Evolutionary conservation across 2,329 filamentous ascomycete species (phyloP).

Genomic region (Decorospora gaudefroyi): DNA sequence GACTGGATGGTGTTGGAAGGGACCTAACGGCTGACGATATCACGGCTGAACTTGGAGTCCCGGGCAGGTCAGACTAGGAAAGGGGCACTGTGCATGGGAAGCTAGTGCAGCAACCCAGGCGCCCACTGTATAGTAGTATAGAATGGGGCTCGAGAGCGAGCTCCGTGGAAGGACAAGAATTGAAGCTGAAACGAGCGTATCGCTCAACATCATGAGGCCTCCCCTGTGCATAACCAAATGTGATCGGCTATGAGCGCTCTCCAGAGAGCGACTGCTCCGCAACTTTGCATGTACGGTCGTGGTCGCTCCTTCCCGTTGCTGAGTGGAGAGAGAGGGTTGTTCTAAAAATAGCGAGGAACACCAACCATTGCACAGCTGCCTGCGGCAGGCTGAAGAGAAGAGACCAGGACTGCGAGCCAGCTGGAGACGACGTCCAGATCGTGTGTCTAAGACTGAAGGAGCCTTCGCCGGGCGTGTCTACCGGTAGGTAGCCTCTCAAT

Average conservation of each 20-base stretch:
- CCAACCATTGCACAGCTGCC: slow-evolving; percentile 15
- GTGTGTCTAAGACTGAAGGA: slow-evolving; percentile 20
- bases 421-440: slow-evolving; percentile 16
- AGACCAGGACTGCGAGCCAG: slow-evolving; percentile 18
- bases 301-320: slow-evolving; percentile 12
- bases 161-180: slow-evolving; percentile 23
- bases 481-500: slow-evolving; percentile 22
- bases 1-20: slow-evolving; percentile 34
- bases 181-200: slow-evolving; percentile 33
- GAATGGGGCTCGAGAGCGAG: slow-evolving; percentile 26
- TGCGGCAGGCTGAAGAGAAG: slow-evolving; percentile 19
- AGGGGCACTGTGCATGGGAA: slow-evolving; percentile 28
- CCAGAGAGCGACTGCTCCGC: slow-evolving; percentile 2
- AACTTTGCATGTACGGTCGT: slow-evolving; percentile 9
- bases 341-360: slow-evolving; percentile 28
- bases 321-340: slow-evolving; percentile 11
- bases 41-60: slow-evolving; percentile 18
- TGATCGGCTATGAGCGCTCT: slow-evolving; percentile 23
- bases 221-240: slow-evolving; percentile 19
- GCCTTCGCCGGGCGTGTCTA: slow-evolving; percentile 17
- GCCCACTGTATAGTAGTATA: slow-evolving; percentile 39
- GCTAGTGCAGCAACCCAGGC: slow-evolving; percentile 45
- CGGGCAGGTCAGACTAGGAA: slow-evolving; percentile 23
- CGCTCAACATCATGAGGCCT: slow-evolving; percentile 25
- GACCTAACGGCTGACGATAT: slow-evolving; percentile 36